A percentile compares a stretch with the other conserved stretches of the same genome.
Conservation (phyloP, 768 basidiomycete genomes). For the Lactifluus echinatus region DNA sequence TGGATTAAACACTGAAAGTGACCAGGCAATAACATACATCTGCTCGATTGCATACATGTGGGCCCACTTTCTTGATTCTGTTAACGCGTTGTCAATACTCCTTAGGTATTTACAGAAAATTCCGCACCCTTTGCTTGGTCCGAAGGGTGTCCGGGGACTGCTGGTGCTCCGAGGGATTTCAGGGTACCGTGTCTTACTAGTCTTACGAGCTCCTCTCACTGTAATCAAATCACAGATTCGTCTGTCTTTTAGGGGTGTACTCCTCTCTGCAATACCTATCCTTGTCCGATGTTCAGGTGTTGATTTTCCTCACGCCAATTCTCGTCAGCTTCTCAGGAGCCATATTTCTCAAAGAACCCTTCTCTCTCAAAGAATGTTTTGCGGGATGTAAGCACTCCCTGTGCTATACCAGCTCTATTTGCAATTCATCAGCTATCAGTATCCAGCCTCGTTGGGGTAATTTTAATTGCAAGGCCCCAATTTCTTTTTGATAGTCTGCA, state of each 20-base stretch:
- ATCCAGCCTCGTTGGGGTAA: conserved; percentile 62
- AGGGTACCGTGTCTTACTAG: conserved; percentile 34
- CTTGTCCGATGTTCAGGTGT: conserved; percentile 66
- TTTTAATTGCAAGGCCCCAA: conserved; percentile 73
- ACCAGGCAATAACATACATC: conserved; percentile 44
- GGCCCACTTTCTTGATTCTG: background rate
- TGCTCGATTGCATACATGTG: conserved; percentile 45
- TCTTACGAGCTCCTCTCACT: background rate
- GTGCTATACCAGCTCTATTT: background rate
- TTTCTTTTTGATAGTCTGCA: conserved; percentile 52
- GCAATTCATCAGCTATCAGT: conserved; percentile 29
- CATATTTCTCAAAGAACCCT: conserved; percentile 51
- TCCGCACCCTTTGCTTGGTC: conserved; percentile 56
- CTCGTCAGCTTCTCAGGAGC: conserved; percentile 54
- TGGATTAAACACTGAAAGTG: conserved; percentile 8
- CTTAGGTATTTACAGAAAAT: conserved; percentile 33
- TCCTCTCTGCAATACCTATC: conserved; percentile 67
- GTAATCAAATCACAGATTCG: conserved; percentile 43
- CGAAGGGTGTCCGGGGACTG: conserved; percentile 53
- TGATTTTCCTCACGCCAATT: conserved; percentile 69
- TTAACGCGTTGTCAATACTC: background rate
- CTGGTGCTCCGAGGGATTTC: conserved; percentile 50
- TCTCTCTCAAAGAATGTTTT: conserved; percentile 45
- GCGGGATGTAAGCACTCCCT: conserved; percentile 36
- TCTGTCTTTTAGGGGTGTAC: conserved; percentile 59